A percentile compares a stretch with the other conserved stretches of the same genome.
Evolutionary conservation across 1,284 basidiomycete species (phyloP).

Genomic region (Kwoniella shivajii): DNA sequence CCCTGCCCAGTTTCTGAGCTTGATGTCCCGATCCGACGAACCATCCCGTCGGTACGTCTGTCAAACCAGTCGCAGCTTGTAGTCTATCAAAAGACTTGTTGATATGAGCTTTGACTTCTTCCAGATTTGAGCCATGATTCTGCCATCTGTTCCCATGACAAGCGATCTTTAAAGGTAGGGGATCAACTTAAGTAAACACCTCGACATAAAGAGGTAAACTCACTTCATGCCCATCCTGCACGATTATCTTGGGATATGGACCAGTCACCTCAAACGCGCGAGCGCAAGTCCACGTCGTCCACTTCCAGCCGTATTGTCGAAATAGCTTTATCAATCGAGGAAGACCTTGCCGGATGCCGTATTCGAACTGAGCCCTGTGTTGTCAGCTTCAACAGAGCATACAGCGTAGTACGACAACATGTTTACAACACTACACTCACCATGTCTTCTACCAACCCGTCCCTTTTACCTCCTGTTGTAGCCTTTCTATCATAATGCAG

Average conservation of each 20-base stretch:
- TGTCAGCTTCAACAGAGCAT: conserved; percentile 4
- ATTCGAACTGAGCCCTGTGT: conserved; percentile 41
- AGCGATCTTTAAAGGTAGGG: conserved; percentile 26
- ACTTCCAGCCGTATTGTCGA: conserved; percentile 35
- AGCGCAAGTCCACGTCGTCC: conserved; percentile 53
- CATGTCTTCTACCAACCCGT: conserved; percentile 45
- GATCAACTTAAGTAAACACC: neutral
- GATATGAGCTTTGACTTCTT: conserved; percentile 48
- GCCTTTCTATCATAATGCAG: conserved; percentile 23
- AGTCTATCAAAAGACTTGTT: conserved; percentile 44
- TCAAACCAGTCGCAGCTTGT: conserved; percentile 29
- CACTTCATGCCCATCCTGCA: conserved; percentile 51
- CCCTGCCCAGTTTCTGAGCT: conserved; percentile 23
- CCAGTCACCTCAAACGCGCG: conserved; percentile 50
- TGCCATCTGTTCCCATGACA: conserved; percentile 54
- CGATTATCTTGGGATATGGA: conserved; percentile 43
- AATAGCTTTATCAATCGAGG: conserved; percentile 52
- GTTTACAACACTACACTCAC: conserved; percentile 7
- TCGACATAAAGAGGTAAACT: neutral
- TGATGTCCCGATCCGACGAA: conserved; percentile 43
- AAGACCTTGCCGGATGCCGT: conserved; percentile 50
- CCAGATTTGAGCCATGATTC: conserved; percentile 38
- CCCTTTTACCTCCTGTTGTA: conserved; percentile 32
- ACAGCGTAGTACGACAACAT: neutral
- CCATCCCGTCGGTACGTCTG: conserved; percentile 47